Conservation (phyloP, 2,329 filamentous ascomycete genomes). For the Trichoderma arundinaceum region DNA sequence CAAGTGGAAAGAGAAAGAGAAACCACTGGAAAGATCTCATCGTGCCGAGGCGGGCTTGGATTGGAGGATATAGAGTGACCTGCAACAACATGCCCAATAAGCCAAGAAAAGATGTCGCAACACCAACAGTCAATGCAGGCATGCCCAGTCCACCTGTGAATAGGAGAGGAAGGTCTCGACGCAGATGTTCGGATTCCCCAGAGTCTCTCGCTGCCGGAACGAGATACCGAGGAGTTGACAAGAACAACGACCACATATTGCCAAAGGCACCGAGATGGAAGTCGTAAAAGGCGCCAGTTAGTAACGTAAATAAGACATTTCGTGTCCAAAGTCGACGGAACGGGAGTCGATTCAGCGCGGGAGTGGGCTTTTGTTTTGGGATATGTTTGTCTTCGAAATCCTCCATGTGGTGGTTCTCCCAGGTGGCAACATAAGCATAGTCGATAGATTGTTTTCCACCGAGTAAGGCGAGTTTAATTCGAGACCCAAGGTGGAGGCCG, state of each 20-base stretch:
- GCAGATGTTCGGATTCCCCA: slow-evolving; percentile 38
- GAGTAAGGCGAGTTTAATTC: slow-evolving; percentile 42
- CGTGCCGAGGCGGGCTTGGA: slow-evolving; percentile 69
- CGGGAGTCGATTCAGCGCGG: slow-evolving; percentile 38
- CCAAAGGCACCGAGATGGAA: slow-evolving; percentile 74
- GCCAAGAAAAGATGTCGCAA: slow-evolving; percentile 46
- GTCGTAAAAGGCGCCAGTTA: slow-evolving; percentile 71
- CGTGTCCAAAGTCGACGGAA: slow-evolving; percentile 55
- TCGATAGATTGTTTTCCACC: slow-evolving; percentile 36
- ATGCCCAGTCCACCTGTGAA: slow-evolving; percentile 51
- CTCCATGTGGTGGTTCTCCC: slow-evolving; percentile 1
- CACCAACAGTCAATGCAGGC: slow-evolving; percentile 19
- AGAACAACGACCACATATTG: slow-evolving; percentile 71
- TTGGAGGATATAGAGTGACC: slow-evolving; percentile 68
- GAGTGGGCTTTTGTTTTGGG: background rate
- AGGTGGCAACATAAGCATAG: slow-evolving; percentile 25
- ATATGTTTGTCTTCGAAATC: slow-evolving; percentile 32
- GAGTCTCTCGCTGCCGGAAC: slow-evolving; percentile 35
- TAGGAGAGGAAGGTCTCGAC: slow-evolving; percentile 51
- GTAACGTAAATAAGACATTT: slow-evolving; percentile 56
- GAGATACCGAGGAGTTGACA: slow-evolving; percentile 65
- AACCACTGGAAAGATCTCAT: slow-evolving; percentile 70
- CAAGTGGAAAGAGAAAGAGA: slow-evolving; percentile 68
- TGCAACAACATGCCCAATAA: slow-evolving; percentile 72
- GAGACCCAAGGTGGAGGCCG: slow-evolving; percentile 47